Evolutionary conservation across 768 basidiomycete species (phyloP).

Genomic region (Leccinum subgranulosum): DNA sequence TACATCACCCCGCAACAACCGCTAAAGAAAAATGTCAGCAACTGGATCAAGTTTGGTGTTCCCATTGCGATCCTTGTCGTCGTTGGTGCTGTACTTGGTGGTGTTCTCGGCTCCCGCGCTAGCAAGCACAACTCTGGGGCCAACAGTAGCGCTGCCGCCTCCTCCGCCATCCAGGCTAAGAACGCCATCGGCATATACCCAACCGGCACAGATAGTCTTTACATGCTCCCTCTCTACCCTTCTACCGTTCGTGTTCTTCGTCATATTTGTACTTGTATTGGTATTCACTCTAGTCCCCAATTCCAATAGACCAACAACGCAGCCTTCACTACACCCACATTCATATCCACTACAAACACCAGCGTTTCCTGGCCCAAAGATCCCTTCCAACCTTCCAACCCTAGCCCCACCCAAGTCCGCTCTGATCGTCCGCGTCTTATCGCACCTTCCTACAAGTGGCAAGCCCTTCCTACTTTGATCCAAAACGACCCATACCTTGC

Average conservation of each 20-base stretch:
- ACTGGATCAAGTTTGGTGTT: conserved; percentile 75
- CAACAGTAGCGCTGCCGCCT: conserved; percentile 34
- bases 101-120: conserved; percentile 69
- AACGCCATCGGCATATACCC: conserved; percentile 64
- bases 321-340: conserved; percentile 68
- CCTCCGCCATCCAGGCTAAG: conserved; percentile 58
- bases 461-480: conserved; percentile 74
- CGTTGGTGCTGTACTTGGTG: conserved; percentile 69
- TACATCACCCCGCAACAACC: conserved; percentile 52
- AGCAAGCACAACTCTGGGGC: conserved; percentile 41
- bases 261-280: background rate
- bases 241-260: conserved; percentile 63
- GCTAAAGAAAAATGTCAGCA: conserved; percentile 53
- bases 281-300: background rate
- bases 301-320: conserved; percentile 65
- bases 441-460: conserved; percentile 91
- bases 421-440: conserved; percentile 86
- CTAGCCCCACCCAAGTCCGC: conserved; percentile 59
- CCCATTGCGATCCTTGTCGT: conserved; percentile 64
- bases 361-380: conserved; percentile 77
- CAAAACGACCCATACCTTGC: conserved; percentile 79
- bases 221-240: conserved; percentile 82
- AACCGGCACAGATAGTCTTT: conserved; percentile 75
- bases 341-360: conserved; percentile 51
- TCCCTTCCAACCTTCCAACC: conserved; percentile 63